Evolutionary conservation across 306 rosid genomes (phyloP).

Genomic region (Rosa persica): DNA sequence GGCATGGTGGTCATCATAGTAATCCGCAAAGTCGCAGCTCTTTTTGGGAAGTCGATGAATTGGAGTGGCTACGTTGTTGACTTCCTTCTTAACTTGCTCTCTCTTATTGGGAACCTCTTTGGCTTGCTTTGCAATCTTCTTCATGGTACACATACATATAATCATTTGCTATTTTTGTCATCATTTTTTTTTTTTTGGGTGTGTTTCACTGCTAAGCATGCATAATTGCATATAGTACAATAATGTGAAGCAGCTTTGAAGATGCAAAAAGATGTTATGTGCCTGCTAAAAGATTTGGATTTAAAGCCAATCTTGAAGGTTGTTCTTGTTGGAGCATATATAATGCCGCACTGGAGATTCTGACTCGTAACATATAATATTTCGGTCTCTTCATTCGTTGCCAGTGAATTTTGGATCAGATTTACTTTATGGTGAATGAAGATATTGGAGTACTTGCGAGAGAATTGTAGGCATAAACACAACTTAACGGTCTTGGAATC

Average conservation of each 20-base stretch:
- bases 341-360: too few species aligned
- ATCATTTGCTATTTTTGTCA: background rate
- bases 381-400: too few species aligned
- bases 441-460: background rate
- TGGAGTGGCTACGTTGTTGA: conserved; percentile 57
- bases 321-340: too few species aligned
- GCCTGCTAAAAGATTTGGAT: background rate
- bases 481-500: background rate
- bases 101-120: conserved; percentile 40
- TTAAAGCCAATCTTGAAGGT: too few species aligned
- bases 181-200: background rate
- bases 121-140: conserved; percentile 51
- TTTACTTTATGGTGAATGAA: background rate
- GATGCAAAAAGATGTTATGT: background rate
- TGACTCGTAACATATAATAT: too few species aligned
- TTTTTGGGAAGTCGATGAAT: conserved; percentile 55
- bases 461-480: background rate
- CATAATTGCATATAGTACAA: background rate
- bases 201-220: background rate
- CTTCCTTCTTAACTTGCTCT: conserved; percentile 62
- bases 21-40: conserved; percentile 41
- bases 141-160: conserved; percentile 33
- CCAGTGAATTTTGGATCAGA: too few species aligned
- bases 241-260: background rate
- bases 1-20: conserved; percentile 47